phyloP scores from a whole-genome alignment of 2,329 filamentous ascomycete species.

The Ustilaginoidea virens region DNA sequence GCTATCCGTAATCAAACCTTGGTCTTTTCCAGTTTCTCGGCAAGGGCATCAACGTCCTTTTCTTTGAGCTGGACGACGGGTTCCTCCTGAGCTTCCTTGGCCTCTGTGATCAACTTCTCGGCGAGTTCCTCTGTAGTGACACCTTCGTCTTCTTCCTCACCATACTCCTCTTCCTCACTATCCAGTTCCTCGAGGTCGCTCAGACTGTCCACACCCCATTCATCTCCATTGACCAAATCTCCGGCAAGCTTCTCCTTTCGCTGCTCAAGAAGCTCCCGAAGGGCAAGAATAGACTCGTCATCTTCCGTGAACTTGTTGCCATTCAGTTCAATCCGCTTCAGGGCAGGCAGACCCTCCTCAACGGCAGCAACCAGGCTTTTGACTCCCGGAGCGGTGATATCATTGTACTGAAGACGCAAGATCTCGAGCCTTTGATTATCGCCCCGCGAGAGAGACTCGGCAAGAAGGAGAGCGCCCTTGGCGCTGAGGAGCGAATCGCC shows the following conservation, averaged over 20 bases:
- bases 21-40: slow-evolving; percentile 61
- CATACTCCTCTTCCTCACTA: slow-evolving; percentile 53
- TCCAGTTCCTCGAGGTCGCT: slow-evolving; percentile 72
- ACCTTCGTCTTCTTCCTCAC: slow-evolving; percentile 50
- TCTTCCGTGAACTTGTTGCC: slow-evolving; percentile 91
- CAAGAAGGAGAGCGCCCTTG: slow-evolving; percentile 61
- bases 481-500: slow-evolving; percentile 75
- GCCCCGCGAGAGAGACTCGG: slow-evolving; percentile 55
- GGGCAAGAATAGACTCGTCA: slow-evolving; percentile 51
- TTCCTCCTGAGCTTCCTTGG: slow-evolving; percentile 57
- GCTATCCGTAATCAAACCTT: slow-evolving; percentile 23
- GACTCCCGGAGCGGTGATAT: slow-evolving; percentile 66
- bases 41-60: slow-evolving; percentile 67
- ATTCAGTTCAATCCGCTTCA: slow-evolving; percentile 84
- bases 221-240: slow-evolving; percentile 54
- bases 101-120: slow-evolving; percentile 54
- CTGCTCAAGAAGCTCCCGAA: slow-evolving; percentile 58
- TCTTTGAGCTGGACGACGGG: slow-evolving; percentile 57
- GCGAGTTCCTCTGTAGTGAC: slow-evolving; percentile 45
- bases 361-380: slow-evolving; percentile 56
- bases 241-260: slow-evolving; percentile 62
- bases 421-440: slow-evolving; percentile 67
- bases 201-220: slow-evolving; percentile 74
- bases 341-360: slow-evolving; percentile 50
- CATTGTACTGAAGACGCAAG: slow-evolving; percentile 82